These are phyloP conservation scores for Staphylotrichum longicolle DNA, from an alignment of 495 filamentous ascomycete genomes.

Conservation along the genomic window DNA sequence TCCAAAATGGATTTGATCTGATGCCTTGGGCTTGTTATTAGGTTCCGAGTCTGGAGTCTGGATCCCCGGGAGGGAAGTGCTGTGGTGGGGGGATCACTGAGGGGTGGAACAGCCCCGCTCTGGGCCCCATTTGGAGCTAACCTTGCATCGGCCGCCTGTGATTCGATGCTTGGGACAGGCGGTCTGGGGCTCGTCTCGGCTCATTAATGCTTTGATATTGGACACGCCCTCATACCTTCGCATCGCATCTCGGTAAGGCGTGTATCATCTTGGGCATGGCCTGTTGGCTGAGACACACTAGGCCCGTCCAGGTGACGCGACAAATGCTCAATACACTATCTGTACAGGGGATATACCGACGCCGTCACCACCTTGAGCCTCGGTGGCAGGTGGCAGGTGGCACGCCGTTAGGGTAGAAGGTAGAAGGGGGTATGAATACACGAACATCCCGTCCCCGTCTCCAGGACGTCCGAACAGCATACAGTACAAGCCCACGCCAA, in stretches of 20 bases:
- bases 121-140: conserved; percentile 27
- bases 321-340: conserved; percentile 26
- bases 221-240: neutral
- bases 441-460: too few relatives aligned
- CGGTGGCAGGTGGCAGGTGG: neutral
- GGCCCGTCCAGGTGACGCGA: neutral
- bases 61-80: conserved; percentile 10
- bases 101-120: conserved; percentile 30
- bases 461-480: neutral
- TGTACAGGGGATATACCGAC: conserved; percentile 21
- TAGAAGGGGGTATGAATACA: too few relatives aligned
- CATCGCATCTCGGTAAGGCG: conserved; percentile 3
- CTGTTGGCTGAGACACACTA: neutral
- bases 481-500: neutral
- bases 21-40: conserved; percentile 18
- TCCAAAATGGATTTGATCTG: conserved; percentile 8
- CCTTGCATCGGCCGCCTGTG: conserved; percentile 17
- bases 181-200: conserved; percentile 32
- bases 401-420: too few relatives aligned
- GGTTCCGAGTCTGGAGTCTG: conserved; percentile 13
- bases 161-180: conserved; percentile 31
- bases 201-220: conserved; percentile 27
- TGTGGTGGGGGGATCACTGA: conserved; percentile 20
- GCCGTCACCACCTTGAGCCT: neutral
- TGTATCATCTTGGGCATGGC: neutral